phyloP scores from a whole-genome alignment of 1,284 basidiomycete genomes.

The Rhodotorula glutinis region DNA sequence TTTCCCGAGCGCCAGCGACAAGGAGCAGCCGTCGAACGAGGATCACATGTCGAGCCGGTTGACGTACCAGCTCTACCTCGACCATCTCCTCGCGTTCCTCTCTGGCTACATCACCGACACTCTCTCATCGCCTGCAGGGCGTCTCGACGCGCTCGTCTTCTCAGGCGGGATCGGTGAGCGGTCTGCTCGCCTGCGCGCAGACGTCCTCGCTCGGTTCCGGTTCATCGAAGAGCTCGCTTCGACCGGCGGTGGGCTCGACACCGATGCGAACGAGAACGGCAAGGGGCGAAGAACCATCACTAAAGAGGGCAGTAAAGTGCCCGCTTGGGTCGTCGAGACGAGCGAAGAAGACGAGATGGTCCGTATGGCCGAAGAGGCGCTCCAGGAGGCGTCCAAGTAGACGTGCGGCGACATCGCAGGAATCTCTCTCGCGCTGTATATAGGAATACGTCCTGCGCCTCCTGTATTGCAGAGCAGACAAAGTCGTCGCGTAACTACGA shows the following conservation, averaged over 20 bases:
- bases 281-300: conserved; percentile 46
- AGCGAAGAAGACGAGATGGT: conserved; percentile 53
- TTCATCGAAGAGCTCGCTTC: conserved; percentile 48
- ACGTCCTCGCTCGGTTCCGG: conserved; percentile 56
- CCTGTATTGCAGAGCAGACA: no score
- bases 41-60: conserved; percentile 21
- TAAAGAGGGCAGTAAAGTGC: conserved; percentile 46
- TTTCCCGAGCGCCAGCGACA: conserved; percentile 17
- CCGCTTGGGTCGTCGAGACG: conserved; percentile 53
- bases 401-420: no score
- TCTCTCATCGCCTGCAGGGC: conserved; percentile 9
- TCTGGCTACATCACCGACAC: conserved; percentile 27
- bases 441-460: no score
- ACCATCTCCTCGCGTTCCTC: conserved; percentile 58
- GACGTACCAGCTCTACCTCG: conserved; percentile 65
- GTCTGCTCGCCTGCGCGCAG: conserved; percentile 60
- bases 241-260: conserved; percentile 60
- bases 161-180: conserved; percentile 81
- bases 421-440: no score
- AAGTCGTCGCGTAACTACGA: no score
- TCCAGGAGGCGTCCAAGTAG: not conserved
- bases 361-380: conserved; percentile 19
- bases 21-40: conserved; percentile 11
- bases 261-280: conserved; percentile 53
- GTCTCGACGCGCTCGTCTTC: conserved; percentile 75